Base-by-base conservation (phyloP, 2,329 filamentous ascomycete species). In the Beauveria australis region DNA sequence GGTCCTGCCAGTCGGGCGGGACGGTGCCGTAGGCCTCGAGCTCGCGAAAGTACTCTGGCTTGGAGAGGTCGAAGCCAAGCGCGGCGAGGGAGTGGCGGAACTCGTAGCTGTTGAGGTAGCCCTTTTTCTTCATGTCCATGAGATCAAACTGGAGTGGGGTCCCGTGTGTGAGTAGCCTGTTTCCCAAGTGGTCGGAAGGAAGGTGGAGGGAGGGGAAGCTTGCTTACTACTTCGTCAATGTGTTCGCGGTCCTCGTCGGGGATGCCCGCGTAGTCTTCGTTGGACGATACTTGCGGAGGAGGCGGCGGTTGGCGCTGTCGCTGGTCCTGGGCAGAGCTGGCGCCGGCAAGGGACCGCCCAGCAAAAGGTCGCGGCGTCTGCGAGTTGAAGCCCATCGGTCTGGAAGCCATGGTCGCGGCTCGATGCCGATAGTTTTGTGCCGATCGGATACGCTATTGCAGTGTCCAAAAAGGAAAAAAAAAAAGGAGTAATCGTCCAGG, bases 81-180 rank as follows among this genome's bases (percentile, higher is more conserved):
- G 94, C 94, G 73, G 95, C 94, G 69, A 97, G 87, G 63, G 93
- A 92, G 76, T 97, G 94, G 75, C 94, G 93, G 73, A 97, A 90
- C 77, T 99, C 94, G 78, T 97, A 94, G 79, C 96, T 97, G 78
- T 97, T 93, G 71, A 99, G 91, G 74, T 89, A 87, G 52, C 87
- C 84, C 77, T 97, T 92, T 73, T 95, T 93, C 80, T 97, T 93
- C 70, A 96, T 89, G 74, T 97, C 94, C 81, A 99, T 97, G 66
- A 97, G 86, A 64, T 88, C 87, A 75, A 97, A 97, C 89, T 96
- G 66, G 8, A 30, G 28, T 5, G 26, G 9, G 22, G 1, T 14
- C n/a, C 14, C 16, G 48, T n/a, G 18, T 19, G 46, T 49, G 16
- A 30, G 46, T 41, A 51, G 30, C 12, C 5, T 37, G 10, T 33